These are phyloP conservation scores for Pseudozyma thailandica DNA, from an alignment of 1,284 basidiomycete species.

Conservation along the genomic window DNA sequence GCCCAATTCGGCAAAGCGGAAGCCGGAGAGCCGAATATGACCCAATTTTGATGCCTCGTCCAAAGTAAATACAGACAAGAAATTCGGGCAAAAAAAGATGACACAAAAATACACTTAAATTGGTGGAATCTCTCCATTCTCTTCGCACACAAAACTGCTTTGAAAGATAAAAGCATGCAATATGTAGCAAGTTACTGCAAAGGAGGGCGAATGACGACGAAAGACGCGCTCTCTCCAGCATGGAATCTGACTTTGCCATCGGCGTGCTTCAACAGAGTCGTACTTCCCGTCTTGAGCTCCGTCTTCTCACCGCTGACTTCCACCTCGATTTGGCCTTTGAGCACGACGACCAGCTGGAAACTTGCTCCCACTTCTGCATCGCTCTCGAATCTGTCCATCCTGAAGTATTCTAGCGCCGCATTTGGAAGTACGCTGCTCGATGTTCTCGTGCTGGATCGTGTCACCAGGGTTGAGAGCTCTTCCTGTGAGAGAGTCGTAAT, in stretches of 20 bases:
- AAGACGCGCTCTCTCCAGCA: constrained; percentile 1
- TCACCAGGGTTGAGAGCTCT: constrained; percentile 15
- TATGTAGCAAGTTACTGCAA: constrained; percentile 8
- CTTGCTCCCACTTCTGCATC: constrained; percentile 9
- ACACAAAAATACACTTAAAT: no score
- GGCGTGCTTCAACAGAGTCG: constrained; percentile 17
- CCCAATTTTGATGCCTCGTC: no score
- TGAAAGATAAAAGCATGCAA: not conserved
- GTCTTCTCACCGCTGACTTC: not conserved
- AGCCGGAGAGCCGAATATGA: no score
- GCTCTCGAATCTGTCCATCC: constrained; percentile 25
- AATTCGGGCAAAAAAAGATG: no score
- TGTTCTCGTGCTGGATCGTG: not conserved
- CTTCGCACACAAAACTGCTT: no score
- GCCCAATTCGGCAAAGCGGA: no score
- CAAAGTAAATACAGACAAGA: no score
- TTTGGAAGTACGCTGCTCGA: constrained; percentile 18
- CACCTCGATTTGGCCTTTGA: constrained; percentile 18
- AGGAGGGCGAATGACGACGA: constrained; percentile 36
- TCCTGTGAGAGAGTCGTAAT: constrained; percentile 1
- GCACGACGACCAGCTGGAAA: constrained; percentile 38
- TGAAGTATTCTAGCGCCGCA: constrained; percentile 26
- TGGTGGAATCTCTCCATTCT: no score
- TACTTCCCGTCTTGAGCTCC: constrained; percentile 16
- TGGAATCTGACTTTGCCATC: constrained; percentile 24